Evolutionary conservation across 805 yeast species (phyloP).

Genomic region (Saturnispora saitoi): DNA sequence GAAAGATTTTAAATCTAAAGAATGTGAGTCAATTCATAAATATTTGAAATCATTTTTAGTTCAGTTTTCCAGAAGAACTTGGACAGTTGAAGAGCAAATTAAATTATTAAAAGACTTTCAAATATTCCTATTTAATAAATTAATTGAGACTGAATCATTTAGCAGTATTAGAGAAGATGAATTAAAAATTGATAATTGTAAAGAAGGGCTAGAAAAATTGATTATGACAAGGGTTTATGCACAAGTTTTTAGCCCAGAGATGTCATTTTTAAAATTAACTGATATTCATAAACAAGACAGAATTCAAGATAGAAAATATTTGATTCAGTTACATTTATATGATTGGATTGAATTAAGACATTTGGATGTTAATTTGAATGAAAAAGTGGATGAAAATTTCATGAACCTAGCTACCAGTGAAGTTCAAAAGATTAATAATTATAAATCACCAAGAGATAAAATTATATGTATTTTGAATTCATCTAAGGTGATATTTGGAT

Average conservation of each 20-base stretch:
- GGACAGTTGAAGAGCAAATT: slow-evolving; percentile 71
- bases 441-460: slow-evolving; percentile 91
- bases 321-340: slow-evolving; percentile 24
- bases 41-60: slow-evolving; percentile 77
- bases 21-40: slow-evolving; percentile 83
- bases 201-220: slow-evolving; percentile 88
- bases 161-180: slow-evolving; percentile 44
- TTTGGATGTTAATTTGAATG: slow-evolving; percentile 58
- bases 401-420: slow-evolving; percentile 64
- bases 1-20: slow-evolving; percentile 56
- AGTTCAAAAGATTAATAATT: slow-evolving; percentile 66
- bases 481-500: slow-evolving; percentile 86
- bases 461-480: slow-evolving; percentile 84
- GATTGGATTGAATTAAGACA: slow-evolving; percentile 65
- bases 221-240: slow-evolving; percentile 80
- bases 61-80: slow-evolving; percentile 61
- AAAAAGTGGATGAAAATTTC: slow-evolving; percentile 42
- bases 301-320: slow-evolving; percentile 55
- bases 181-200: slow-evolving; percentile 56
- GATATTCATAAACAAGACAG: slow-evolving; percentile 58
- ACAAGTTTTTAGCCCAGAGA: slow-evolving; percentile 68
- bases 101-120: slow-evolving; percentile 75
- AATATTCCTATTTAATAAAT: slow-evolving; percentile 55
- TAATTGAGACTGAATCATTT: slow-evolving; percentile 64
- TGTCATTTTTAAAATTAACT: slow-evolving; percentile 35